These are phyloP conservation scores for Lactarius sp. DNA, from an alignment of 768 basidiomycete genomes.

Conservation along the genomic window DNA sequence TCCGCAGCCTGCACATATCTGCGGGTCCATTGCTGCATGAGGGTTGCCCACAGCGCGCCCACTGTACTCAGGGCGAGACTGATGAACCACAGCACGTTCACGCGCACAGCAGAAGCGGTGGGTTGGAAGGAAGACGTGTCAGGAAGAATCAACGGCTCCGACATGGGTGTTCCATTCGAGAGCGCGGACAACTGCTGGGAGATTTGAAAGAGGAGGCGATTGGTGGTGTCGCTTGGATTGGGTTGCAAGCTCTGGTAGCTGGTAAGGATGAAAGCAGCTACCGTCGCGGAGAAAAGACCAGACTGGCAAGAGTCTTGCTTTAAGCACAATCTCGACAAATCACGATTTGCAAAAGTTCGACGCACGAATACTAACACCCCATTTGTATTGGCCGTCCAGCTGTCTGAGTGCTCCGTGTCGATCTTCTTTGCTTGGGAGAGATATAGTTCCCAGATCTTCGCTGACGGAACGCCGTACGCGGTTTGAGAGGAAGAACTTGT, in stretches of 20 bases:
- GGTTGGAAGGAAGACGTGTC: not conserved
- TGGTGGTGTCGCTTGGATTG: not conserved
- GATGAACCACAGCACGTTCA: constrained; percentile 4
- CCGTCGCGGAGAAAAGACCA: not conserved
- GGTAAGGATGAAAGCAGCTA: not conserved
- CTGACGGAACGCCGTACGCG: too few species aligned
- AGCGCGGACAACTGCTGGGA: not conserved
- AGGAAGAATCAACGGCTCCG: not conserved
- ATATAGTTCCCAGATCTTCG: too few species aligned
- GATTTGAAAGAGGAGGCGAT: not conserved
- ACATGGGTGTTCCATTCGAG: not conserved
- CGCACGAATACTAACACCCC: not conserved
- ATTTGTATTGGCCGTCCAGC: not conserved
- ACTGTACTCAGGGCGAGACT: not conserved
- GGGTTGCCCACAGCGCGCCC: not conserved
- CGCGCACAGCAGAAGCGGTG: not conserved
- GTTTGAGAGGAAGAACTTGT: too few species aligned
- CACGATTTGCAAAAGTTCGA: not conserved
- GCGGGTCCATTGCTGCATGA: constrained; percentile 3
- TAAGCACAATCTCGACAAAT: not conserved
- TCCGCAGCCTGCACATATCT: not conserved
- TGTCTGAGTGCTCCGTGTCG: too few species aligned
- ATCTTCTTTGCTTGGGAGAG: too few species aligned
- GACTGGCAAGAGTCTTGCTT: not conserved
- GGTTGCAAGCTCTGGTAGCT: not conserved